phyloP scores from a whole-genome alignment of 192 early-diverging fungal species.

The Thamnidium elegans region DNA sequence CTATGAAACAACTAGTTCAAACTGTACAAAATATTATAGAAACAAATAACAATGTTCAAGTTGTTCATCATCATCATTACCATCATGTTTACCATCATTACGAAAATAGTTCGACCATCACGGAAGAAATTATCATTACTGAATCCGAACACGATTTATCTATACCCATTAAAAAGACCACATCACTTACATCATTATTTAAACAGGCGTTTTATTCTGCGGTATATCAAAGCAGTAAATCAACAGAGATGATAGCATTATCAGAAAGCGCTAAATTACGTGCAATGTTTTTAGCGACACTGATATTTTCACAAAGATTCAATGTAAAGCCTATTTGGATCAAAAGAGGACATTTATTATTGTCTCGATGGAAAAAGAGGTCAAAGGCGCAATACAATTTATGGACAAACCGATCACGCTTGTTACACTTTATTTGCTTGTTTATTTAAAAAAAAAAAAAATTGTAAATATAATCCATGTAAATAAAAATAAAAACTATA shows the following conservation, averaged over 20 bases:
- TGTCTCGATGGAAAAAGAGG: not conserved
- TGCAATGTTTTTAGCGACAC: slow-evolving; percentile 5
- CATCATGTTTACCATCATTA: not conserved
- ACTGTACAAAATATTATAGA: slow-evolving; percentile 8
- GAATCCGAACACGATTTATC: not conserved
- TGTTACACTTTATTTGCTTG: not conserved
- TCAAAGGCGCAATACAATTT: not conserved
- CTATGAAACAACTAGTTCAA: slow-evolving; percentile 9
- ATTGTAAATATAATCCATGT: slow-evolving; percentile 9
- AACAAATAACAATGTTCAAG: not conserved
- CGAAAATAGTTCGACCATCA: not conserved
- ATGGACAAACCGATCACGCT: not conserved
- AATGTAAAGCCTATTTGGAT: not conserved
- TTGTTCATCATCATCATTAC: slow-evolving; percentile 12
- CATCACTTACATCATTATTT: not conserved
- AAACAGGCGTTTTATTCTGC: not conserved
- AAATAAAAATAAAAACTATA: not conserved
- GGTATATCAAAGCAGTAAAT: not conserved
- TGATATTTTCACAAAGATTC: not conserved
- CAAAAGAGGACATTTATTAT: not conserved
- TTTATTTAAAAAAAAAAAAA: not conserved
- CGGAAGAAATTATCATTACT: not conserved
- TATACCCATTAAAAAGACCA: not conserved
- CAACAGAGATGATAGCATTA: not conserved
- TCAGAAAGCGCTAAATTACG: not conserved